Conservation (phyloP, 1,139 yeast species). For the Candida tropicalis region DNA sequence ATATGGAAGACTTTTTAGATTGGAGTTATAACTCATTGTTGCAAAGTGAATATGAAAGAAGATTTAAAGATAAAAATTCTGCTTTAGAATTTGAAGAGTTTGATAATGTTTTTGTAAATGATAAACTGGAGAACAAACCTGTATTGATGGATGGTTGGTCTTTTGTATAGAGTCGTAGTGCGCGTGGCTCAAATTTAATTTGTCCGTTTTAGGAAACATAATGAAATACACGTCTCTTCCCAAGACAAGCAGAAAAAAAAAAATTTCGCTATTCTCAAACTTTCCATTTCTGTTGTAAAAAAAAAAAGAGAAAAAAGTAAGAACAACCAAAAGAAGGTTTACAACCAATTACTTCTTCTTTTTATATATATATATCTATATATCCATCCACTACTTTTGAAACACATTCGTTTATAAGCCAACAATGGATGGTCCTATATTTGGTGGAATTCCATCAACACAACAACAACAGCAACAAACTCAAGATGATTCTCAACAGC, state of each 20-base stretch:
- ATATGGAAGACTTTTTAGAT: constrained; percentile 90
- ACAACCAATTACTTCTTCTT: too few relatives aligned
- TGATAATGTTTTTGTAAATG: constrained; percentile 38
- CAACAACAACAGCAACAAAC: neutral
- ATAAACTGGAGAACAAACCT: constrained; percentile 6
- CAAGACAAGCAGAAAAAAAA: neutral
- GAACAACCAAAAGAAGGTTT: too few relatives aligned
- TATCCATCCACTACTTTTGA: neutral
- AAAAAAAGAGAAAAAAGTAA: too few relatives aligned
- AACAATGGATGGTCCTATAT: constrained; percentile 5
- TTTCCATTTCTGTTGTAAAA: neutral
- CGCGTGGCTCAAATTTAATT: constrained; percentile 14
- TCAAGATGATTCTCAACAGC: constrained; percentile 22
- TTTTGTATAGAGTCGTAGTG: constrained; percentile 13
- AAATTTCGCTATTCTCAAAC: neutral
- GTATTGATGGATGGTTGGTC: constrained; percentile 32
- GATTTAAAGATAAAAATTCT: constrained; percentile 70
- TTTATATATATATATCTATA: neutral
- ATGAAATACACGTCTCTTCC: constrained; percentile 32
- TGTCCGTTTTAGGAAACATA: constrained; percentile 32
- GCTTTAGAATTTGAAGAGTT: constrained; percentile 78
- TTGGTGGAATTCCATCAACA: constrained; percentile 2
- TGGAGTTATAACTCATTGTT: constrained; percentile 81
- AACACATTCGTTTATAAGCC: neutral
- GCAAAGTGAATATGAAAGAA: constrained; percentile 74